A percentile compares a stretch with the other conserved stretches of the same genome.
Evolutionary conservation across 139 green algal species (phyloP).

Genomic region (Coccomyxa sp.): DNA sequence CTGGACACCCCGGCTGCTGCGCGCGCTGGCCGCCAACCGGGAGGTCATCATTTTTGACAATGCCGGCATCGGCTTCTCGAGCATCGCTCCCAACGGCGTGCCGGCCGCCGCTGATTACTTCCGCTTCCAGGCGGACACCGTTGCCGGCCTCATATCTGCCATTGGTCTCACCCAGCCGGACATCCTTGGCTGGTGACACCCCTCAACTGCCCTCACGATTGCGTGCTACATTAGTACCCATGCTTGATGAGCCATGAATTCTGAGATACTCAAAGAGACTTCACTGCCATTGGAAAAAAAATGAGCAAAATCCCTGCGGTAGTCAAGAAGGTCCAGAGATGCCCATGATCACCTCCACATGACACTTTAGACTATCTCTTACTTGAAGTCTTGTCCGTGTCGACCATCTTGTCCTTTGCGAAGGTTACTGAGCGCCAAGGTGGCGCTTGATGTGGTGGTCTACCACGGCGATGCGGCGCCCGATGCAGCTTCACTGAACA

Average conservation of each 20-base stretch:
- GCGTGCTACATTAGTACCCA: not conserved
- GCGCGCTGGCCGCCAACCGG: not conserved
- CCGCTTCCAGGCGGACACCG: not conserved
- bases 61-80: not conserved
- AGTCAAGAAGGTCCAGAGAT: no score
- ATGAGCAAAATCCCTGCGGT: not conserved
- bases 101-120: not conserved
- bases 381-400: not conserved
- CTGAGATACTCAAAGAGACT: not conserved
- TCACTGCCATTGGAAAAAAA: not conserved
- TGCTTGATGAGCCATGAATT: not conserved
- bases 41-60: not conserved
- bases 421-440: not conserved
- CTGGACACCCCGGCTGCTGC: not conserved
- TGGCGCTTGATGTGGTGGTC: not conserved
- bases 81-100: not conserved
- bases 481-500: no score
- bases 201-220: not conserved
- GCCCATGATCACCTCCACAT: no score
- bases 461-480: not conserved
- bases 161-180: not conserved
- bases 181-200: not conserved
- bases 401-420: not conserved
- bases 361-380: no score
- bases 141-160: not conserved